Base-by-base conservation (phyloP, 352 stramenopile genomes). In the Globisporangium radiosum region DNA sequence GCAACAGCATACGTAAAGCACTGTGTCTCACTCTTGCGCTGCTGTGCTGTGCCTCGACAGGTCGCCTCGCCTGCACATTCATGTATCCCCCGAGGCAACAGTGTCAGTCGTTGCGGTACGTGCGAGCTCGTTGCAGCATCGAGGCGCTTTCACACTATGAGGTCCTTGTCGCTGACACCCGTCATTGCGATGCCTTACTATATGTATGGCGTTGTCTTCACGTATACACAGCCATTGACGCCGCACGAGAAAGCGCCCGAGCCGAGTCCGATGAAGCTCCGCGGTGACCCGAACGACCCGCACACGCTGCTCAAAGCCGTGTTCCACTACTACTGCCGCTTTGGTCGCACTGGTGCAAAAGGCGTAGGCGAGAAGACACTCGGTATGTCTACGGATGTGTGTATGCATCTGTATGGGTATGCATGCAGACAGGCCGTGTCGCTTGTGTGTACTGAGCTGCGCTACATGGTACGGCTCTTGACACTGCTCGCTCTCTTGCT, bases 261-360 rank as follows among this genome's bases (percentile, higher is more conserved):
- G 40, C 51, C 61, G 47, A 62, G 62, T 10, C 64, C 67, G 53
- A 70, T 80, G 57, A 71, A 71, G 44, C 59, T 85, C 5, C 66
- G 79, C 19, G 83, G 76, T 42, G 79, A 92, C 39, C 76, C 76
- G 17, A 90, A 92, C 53, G 85, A 94, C 56, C 79, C 85, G 11
- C 81, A 94, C 59, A 90, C 85, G 19, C 70, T 92, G 40, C 66
- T 94, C 10, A 85, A 84, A 52, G 80, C 76, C 14, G 75, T 93
- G 10, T 94, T 93, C 61, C 81, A 90, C 58, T 92, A 92, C 65
- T 94, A 94, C 68, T 94, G 85, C 57, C 77, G 79, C 57, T 94
- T 92, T 50, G 82, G 85, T 3, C 73, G 85, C 55, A 94, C 83
- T 15, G 78, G 81, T 2, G 62, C 78, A 13, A 85, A 86, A 33